Evolutionary conservation across 2,329 filamentous ascomycete species (phyloP), one percentile per base, ranked within the genome.

Genomic region (Raffaelea deltoideospora): DNA sequence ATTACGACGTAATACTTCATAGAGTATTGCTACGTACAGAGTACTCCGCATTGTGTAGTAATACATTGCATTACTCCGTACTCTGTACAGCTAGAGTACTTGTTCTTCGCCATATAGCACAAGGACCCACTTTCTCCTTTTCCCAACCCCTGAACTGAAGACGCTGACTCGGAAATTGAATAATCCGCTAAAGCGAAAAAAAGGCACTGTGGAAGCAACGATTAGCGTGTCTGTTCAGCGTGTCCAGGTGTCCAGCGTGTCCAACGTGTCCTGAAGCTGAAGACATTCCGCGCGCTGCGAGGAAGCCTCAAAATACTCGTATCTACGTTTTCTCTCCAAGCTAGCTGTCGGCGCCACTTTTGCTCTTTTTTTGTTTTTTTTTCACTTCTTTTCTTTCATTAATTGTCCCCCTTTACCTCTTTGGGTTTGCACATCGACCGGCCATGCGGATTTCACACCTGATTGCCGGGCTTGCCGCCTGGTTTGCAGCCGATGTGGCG

Each of bases 391-490:
- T n/a, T n/a, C 23, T 8, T 26, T 13, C n/a, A 31, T 22, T 4
- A 33, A 22, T 5, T 3, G 13, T 14, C 18, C 20, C 10, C 23
- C 23, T 22, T 33, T 33, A n/a, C 15, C 23, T 29, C 28, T 37
- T 26, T 37, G 23, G 23, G 31, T 7, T 21, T 26, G 23, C 24
- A 24, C 24, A 18, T 15, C 24, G 3, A 4, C 10, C 18, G 24
- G n/a, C 51, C 35, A 87, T 87, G 82, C 79, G 73, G 62, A 57
- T 78, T 46, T 62, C 67, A 43, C 58, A 69, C 45, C 50, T 82
- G 42, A 61, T 74, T 37, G 65, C 71, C 48, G 74, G 79, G 63
- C 69, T 90, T 37, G 54, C 92, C 56, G 80, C 80, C 63, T 75
- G 69, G 51, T 59, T 83, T 45, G 62, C 76, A 39, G 77, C 79